phyloP scores from a whole-genome alignment of 225 moss, liverwort and hornwort genomes.

The Thuidium tamariscinum region DNA sequence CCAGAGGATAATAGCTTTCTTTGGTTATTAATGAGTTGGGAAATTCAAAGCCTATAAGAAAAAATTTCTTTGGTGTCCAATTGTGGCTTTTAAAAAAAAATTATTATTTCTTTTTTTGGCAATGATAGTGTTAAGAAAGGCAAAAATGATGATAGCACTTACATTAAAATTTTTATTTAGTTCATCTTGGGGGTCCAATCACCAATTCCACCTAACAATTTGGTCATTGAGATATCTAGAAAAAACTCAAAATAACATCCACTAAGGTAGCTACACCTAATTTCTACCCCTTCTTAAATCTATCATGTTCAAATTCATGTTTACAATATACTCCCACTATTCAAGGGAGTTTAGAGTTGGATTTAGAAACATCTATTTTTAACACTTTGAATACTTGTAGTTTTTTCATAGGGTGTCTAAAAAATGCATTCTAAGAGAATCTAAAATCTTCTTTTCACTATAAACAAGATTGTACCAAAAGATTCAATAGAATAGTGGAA shows the following conservation, averaged over 20 bases:
- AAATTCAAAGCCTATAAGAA: too few relatives aligned
- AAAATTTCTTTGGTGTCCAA: neutral
- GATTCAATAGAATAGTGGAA: neutral
- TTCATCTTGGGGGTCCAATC: neutral
- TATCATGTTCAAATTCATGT: accelerated
- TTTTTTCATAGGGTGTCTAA: neutral
- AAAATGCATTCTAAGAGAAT: neutral
- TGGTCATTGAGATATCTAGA: accelerated
- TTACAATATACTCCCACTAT: neutral
- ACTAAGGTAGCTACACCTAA: neutral
- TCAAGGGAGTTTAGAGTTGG: neutral
- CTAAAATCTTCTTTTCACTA: neutral
- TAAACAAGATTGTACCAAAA: neutral
- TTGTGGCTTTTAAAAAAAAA: too few relatives aligned
- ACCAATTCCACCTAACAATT: neutral
- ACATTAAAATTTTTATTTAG: neutral
- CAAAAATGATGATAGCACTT: neutral
- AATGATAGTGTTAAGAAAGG: too few relatives aligned
- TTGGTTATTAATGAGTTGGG: neutral
- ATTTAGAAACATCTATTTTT: neutral
- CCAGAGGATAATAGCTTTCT: too few relatives aligned
- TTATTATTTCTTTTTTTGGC: too few relatives aligned
- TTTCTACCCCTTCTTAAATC: neutral
- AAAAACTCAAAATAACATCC: too few relatives aligned
- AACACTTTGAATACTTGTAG: neutral